Percentiles rank a stretch among this genome's conserved stretches.
These are phyloP conservation scores for Hypoxylon lenormandii DNA, from an alignment of 495 filamentous ascomycete species.

Conservation along the genomic window DNA sequence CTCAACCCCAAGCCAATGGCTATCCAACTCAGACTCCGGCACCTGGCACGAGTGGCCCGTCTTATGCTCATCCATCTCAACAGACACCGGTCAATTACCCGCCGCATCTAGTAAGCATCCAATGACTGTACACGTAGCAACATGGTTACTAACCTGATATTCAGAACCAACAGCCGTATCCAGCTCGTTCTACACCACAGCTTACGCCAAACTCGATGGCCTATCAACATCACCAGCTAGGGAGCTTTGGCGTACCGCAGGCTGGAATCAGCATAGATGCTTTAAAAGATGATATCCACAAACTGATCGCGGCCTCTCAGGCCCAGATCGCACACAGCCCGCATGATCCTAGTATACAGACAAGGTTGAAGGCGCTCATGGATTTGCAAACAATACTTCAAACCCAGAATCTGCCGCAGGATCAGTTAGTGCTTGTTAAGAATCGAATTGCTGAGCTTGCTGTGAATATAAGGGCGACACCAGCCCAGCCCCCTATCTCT, in stretches of 20 bases:
- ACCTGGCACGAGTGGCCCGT: conserved; percentile 39
- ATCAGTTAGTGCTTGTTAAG: conserved; percentile 81
- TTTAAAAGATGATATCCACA: conserved; percentile 83
- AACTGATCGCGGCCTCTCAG: conserved; percentile 75
- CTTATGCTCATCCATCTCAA: conserved; percentile 35
- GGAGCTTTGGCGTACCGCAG: conserved; percentile 54
- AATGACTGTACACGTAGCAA: neutral
- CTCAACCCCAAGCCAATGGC: conserved; percentile 41
- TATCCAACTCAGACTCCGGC: conserved; percentile 33
- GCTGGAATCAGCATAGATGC: conserved; percentile 71
- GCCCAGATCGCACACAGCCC: conserved; percentile 77
- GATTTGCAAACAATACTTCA: conserved; percentile 85
- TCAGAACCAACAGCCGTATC: conserved; percentile 41
- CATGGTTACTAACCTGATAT: conserved; percentile 29
- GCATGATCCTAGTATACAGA: conserved; percentile 77
- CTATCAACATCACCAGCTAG: conserved; percentile 50
- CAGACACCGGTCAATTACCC: conserved; percentile 25
- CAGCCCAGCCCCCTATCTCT: conserved; percentile 52
- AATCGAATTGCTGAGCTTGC: conserved; percentile 80
- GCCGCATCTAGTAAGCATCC: conserved; percentile 42
- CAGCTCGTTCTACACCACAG: conserved; percentile 54
- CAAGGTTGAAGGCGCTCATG: conserved; percentile 83
- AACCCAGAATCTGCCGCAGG: conserved; percentile 78
- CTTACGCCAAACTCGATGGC: conserved; percentile 47
- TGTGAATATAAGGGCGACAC: conserved; percentile 61